A percentile compares a stretch with the other conserved stretches of the same genome.
Conservation (phyloP, 2,329 filamentous ascomycete species). For the Epichloe gansuensis region DNA sequence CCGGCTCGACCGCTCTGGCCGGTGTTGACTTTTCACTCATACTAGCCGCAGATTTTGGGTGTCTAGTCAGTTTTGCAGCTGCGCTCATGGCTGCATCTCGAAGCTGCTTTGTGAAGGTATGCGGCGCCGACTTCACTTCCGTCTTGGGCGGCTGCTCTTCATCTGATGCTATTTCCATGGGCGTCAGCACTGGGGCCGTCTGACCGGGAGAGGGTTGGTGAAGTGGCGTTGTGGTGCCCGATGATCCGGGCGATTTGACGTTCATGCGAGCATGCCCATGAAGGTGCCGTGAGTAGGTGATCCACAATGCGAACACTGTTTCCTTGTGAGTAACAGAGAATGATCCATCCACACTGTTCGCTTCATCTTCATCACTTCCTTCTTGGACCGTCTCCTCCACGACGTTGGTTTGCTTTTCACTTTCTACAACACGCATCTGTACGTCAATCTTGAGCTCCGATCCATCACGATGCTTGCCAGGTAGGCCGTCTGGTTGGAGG, state of each 20-base stretch:
- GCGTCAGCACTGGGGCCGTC: conserved; percentile 42
- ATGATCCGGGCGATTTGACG: conserved; percentile 48
- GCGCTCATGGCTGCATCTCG: conserved; percentile 43
- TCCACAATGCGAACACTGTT: conserved; percentile 89
- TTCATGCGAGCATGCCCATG: conserved; percentile 53
- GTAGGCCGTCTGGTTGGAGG: conserved; percentile 69
- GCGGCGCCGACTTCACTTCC: conserved; percentile 27
- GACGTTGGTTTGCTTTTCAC: conserved; percentile 53
- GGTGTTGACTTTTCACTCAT: conserved; percentile 20
- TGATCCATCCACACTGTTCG: conserved; percentile 22
- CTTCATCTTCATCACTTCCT: conserved; percentile 40
- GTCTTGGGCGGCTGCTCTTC: conserved; percentile 29
- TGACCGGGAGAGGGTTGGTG: conserved; percentile 71
- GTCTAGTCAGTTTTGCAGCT: conserved; percentile 38
- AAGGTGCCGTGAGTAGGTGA: conserved; percentile 88
- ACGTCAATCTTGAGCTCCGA: conserved; percentile 87
- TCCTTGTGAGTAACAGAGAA: conserved; percentile 49
- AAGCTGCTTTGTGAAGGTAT: conserved; percentile 41
- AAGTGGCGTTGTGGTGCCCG: conserved; percentile 56
- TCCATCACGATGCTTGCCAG: conserved; percentile 79
- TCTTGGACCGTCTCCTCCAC: conserved; percentile 54
- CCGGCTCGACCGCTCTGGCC: conserved; percentile 23
- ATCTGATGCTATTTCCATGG: conserved; percentile 43
- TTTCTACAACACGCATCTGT: conserved; percentile 92
- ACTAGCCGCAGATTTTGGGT: conserved; percentile 19